Conservation (phyloP, 2,329 filamentous ascomycete species). For the Pestalotiopsis sp. region DNA sequence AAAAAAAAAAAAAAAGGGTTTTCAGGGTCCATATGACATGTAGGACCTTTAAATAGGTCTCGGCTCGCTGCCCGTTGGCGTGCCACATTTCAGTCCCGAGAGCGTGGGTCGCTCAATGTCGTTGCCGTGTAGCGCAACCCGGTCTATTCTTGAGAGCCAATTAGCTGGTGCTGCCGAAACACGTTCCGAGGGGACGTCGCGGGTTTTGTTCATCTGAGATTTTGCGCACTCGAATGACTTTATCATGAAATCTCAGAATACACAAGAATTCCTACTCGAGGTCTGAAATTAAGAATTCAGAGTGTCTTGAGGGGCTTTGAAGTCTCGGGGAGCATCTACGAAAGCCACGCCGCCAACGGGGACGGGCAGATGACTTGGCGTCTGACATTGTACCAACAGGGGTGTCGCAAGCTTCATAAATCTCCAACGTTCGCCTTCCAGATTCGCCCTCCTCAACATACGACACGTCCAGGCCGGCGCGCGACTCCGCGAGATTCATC, state of each 20-base stretch:
- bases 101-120: neutral
- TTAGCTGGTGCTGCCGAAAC: neutral
- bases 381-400: neutral
- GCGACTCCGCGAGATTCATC: neutral
- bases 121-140: neutral
- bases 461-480: neutral
- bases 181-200: neutral
- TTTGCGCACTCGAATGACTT: neutral
- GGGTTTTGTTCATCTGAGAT: neutral
- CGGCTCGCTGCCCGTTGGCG: neutral
- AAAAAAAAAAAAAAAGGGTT: no score
- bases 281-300: no score
- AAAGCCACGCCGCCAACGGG: neutral
- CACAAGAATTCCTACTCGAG: no score
- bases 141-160: neutral
- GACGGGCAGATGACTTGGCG: neutral
- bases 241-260: no score
- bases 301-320: no score
- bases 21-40: neutral
- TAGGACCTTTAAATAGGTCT: neutral
- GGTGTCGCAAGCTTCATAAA: neutral
- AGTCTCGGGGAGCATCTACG: neutral
- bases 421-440: slow-evolving; percentile 1
- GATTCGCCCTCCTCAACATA: slow-evolving; percentile 2
- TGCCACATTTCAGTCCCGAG: neutral